Conservation (phyloP, 1,139 yeast species). For the Magnusiomyces suaveolens region DNA sequence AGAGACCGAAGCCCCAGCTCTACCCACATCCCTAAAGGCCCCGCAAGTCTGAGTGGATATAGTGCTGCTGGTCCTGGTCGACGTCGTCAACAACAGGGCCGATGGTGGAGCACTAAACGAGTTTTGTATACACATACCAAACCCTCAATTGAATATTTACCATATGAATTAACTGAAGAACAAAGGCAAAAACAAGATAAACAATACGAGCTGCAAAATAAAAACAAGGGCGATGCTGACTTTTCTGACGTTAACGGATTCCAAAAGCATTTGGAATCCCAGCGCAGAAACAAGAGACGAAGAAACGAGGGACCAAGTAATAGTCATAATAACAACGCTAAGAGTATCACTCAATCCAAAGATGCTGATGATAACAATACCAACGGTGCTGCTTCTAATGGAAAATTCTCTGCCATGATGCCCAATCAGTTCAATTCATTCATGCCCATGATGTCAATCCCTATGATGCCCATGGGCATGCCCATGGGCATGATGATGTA, state of each 20-base stretch:
- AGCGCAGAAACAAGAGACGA: neutral
- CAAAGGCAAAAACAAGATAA: neutral
- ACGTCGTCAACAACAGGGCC: neutral
- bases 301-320: neutral
- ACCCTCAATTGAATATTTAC: neutral
- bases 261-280: neutral
- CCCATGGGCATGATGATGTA: neutral
- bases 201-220: neutral
- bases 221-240: neutral
- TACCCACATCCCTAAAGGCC: neutral
- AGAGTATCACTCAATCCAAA: neutral
- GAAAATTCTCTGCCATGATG: neutral
- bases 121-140: neutral
- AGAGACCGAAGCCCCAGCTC: neutral
- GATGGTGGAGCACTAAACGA: neutral
- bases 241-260: neutral
- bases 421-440: neutral
- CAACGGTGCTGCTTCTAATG: neutral
- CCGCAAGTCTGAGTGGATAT: neutral
- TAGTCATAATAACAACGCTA: neutral
- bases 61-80: neutral
- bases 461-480: slow-evolving; percentile 1
- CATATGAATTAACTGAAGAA: neutral
- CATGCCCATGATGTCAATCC: neutral
- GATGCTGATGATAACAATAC: neutral